Percentiles rank a stretch among this genome's conserved stretches.
Conservation (phyloP, 2,329 filamentous ascomycete genomes). For the Exophiala sp. region DNA sequence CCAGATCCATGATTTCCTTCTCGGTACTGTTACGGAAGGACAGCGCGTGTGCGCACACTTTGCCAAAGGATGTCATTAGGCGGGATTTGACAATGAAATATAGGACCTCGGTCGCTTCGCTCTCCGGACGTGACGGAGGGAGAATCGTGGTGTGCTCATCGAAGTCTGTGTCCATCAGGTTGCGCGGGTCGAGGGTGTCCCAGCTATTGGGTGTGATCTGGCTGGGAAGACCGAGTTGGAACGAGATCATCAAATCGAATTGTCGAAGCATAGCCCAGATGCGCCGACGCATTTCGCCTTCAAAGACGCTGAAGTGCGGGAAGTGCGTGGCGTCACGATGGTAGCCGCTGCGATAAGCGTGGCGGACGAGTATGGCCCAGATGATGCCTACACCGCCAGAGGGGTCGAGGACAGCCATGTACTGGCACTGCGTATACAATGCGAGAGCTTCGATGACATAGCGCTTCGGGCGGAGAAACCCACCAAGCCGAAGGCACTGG, state of each 20-base stretch:
- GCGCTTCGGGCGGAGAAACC: constrained; percentile 24
- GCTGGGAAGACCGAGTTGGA: constrained; percentile 62
- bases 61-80: constrained; percentile 30
- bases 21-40: constrained; percentile 25
- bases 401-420: constrained; percentile 50
- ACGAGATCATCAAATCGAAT: constrained; percentile 59
- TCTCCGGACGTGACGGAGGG: constrained; percentile 51
- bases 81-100: constrained; percentile 35
- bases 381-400: constrained; percentile 54
- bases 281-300: constrained; percentile 53
- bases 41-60: constrained; percentile 31
- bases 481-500: constrained; percentile 55
- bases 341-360: constrained; percentile 62
- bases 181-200: constrained; percentile 57
- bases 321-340: constrained; percentile 55
- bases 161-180: constrained; percentile 61
- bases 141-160: constrained; percentile 48
- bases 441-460: constrained; percentile 28
- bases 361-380: constrained; percentile 52
- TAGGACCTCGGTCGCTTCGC: constrained; percentile 41
- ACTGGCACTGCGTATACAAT: constrained; percentile 52
- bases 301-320: constrained; percentile 51
- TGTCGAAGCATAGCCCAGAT: constrained; percentile 45
- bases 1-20: constrained; percentile 27
- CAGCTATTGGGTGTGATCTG: constrained; percentile 59